Evolutionary conservation across 768 basidiomycete species (phyloP).

Genomic region (Thelephora aurantiotincta): DNA sequence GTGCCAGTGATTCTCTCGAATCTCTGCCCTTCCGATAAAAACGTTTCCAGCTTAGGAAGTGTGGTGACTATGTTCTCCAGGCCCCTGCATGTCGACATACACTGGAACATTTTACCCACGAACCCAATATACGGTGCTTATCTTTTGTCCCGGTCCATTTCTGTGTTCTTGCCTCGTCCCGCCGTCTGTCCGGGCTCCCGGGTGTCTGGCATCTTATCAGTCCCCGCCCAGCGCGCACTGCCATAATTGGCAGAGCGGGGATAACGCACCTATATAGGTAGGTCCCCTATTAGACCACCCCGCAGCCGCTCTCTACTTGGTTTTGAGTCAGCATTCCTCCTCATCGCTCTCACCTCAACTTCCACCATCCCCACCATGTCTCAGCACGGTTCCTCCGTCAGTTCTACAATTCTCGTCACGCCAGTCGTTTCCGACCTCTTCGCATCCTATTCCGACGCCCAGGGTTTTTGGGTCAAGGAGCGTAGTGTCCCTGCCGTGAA

Average conservation of each 20-base stretch:
- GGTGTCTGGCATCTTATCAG: not conserved
- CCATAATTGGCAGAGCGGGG: not conserved
- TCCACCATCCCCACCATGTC: no score
- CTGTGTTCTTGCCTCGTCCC: not conserved
- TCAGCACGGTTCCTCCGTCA: no score
- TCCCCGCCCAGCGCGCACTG: not conserved
- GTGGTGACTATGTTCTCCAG: slow-evolving; percentile 37
- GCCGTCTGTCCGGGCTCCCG: not conserved
- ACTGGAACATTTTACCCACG: slow-evolving; percentile 30
- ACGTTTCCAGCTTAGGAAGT: slow-evolving; percentile 44
- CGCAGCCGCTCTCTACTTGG: no score
- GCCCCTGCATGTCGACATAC: slow-evolving; percentile 50
- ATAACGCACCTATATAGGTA: not conserved
- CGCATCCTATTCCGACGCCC: no score
- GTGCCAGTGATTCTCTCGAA: slow-evolving; percentile 44
- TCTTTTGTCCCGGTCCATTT: not conserved
- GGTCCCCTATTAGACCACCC: not conserved
- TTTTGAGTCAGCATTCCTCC: no score
- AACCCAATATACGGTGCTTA: not conserved
- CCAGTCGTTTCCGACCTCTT: no score
- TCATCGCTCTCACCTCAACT: no score
- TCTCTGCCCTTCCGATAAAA: slow-evolving; percentile 44
- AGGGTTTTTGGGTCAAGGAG: no score
- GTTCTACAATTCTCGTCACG: no score
- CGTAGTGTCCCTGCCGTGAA: no score